Conservation (phyloP, 2,329 filamentous ascomycete genomes). For the Delphinella strobiligena region DNA sequence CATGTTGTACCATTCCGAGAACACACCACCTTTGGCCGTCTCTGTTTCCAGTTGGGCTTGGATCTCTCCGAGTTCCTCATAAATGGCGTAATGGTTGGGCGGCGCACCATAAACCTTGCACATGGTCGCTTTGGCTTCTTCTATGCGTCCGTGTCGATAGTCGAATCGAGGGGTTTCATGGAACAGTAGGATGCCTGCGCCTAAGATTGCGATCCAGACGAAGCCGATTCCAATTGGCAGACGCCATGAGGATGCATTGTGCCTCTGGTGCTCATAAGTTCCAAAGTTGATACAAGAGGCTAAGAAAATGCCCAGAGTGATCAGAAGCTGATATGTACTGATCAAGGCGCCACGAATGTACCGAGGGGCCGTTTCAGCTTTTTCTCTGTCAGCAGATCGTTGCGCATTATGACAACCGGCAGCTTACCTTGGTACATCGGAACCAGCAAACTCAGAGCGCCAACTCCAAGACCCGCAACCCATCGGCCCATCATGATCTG, state of each 20-base stretch:
- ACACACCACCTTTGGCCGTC: constrained; percentile 18
- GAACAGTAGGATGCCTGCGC: constrained; percentile 31
- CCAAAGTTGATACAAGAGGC: constrained; percentile 37
- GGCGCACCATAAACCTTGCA: constrained; percentile 33
- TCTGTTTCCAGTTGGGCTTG: constrained; percentile 30
- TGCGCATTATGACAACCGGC: neutral
- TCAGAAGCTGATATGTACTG: constrained; percentile 36
- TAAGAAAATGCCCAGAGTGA: constrained; percentile 34
- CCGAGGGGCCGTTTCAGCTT: constrained; percentile 30
- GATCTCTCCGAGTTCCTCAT: constrained; percentile 31
- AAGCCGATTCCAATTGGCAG: constrained; percentile 35
- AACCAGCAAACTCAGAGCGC: constrained; percentile 28
- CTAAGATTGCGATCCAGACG: constrained; percentile 32
- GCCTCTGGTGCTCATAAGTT: constrained; percentile 15
- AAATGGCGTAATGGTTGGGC: constrained; percentile 31
- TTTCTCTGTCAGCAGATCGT: constrained; percentile 10
- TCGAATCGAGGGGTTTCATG: constrained; percentile 36
- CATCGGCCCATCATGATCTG: constrained; percentile 27
- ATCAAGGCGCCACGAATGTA: constrained; percentile 34
- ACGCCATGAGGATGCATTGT: constrained; percentile 27
- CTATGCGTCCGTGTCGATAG: constrained; percentile 28
- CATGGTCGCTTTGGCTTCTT: constrained; percentile 28
- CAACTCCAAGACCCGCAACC: constrained; percentile 31
- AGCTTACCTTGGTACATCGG: constrained; percentile 26
- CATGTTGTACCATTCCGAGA: constrained; percentile 28